phyloP scores from a whole-genome alignment of 192 early-diverging fungal species.

The Ramicandelaber brevisporus region DNA sequence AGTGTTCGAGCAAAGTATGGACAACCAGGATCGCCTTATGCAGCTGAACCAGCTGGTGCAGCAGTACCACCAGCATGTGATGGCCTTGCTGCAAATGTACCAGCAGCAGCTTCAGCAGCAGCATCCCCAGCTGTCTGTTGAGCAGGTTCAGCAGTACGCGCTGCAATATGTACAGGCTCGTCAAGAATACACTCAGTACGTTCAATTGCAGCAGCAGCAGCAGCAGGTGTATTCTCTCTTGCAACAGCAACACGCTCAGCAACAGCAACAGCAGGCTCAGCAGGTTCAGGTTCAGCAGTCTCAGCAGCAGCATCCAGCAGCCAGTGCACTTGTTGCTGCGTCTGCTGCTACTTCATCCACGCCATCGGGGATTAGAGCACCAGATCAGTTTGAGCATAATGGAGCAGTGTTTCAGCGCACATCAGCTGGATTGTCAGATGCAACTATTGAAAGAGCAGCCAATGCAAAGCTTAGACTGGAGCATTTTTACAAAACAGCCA shows the following conservation, averaged over 20 bases:
- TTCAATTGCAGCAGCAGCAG: conserved; percentile 13
- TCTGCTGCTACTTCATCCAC: too few relatives aligned
- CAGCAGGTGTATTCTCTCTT: conserved; percentile 17
- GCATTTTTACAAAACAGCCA: conserved; percentile 71
- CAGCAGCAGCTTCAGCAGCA: conserved; percentile 18
- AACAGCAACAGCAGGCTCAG: conserved; percentile 18
- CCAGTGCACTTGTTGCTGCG: background rate
- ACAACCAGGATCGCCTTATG: background rate
- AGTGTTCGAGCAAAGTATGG: too few relatives aligned
- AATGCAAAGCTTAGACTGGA: conserved; percentile 79
- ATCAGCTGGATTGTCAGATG: conserved; percentile 48
- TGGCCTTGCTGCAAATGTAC: conserved; percentile 9
- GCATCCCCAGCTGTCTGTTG: conserved; percentile 9
- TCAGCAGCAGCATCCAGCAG: conserved; percentile 4
- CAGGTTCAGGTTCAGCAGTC: conserved; percentile 16
- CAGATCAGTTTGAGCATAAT: conserved; percentile 14
- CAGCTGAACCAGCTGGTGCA: conserved; percentile 8
- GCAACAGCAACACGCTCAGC: too few relatives aligned
- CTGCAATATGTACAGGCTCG: conserved; percentile 7
- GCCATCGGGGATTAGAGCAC: too few relatives aligned
- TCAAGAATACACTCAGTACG: conserved; percentile 8
- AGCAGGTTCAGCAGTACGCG: conserved; percentile 15
- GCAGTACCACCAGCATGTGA: conserved; percentile 22
- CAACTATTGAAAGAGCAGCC: conserved; percentile 62
- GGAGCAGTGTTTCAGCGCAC: conserved; percentile 32